Conservation (phyloP, 441 rosid genomes). For the Arabidopsis lyrata region DNA sequence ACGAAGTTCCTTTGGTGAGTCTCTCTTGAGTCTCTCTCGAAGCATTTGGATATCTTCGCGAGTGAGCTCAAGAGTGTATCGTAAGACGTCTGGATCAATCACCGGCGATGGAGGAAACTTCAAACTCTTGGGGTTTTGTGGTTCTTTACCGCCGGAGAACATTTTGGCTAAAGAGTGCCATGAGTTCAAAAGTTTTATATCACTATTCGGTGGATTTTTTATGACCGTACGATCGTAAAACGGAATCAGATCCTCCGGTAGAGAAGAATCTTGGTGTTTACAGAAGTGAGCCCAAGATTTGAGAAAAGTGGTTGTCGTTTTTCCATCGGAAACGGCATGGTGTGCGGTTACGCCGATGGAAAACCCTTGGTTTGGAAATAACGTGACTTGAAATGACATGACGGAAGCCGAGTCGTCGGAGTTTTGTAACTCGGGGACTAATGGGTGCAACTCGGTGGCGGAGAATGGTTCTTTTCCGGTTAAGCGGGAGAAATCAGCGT, state of each 20-base stretch:
- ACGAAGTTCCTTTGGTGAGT: conserved; percentile 27
- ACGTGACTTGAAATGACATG: conserved; percentile 47
- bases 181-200: background rate
- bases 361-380: conserved; percentile 51
- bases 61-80: background rate
- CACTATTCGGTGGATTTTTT: background rate
- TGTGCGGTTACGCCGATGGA: conserved; percentile 45
- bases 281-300: conserved; percentile 47
- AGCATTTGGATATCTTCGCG: conserved; percentile 30
- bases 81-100: background rate
- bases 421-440: conserved; percentile 30
- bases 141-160: background rate
- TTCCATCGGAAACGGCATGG: conserved; percentile 49
- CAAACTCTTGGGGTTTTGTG: background rate
- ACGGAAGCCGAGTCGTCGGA: conserved; percentile 36
- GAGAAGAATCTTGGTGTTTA: conserved; percentile 26
- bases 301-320: conserved; percentile 41
- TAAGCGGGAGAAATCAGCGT: conserved; percentile 34
- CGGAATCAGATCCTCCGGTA: conserved; percentile 40
- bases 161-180: background rate
- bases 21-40: conserved; percentile 35
- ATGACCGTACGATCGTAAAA: conserved; percentile 44
- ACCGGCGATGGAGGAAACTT: background rate
- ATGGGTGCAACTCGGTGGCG: conserved; percentile 34
- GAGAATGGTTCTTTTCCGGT: conserved; percentile 17